Evolutionary conservation across 1,284 basidiomycete genomes (phyloP), one percentile per base, ranked within the genome.

Genomic region (Cryptococcus floricola): DNA sequence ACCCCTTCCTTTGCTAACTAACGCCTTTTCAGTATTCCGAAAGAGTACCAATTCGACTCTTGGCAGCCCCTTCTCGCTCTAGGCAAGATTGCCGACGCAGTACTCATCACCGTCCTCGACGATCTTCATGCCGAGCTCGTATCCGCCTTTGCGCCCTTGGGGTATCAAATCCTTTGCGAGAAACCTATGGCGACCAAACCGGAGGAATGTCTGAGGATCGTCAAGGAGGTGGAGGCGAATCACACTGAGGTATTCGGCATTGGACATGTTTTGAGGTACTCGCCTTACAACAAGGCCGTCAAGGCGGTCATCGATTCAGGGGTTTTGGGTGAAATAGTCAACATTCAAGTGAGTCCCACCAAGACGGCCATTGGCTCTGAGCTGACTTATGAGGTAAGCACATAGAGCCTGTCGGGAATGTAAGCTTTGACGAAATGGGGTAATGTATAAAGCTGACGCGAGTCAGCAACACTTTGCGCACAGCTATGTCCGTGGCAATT

Each of bases 131-230:
- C 82, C 37, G 84, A 87, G 60, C 85, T 89, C 12, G 83, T 86
- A 0, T 67, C 82, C 7, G 87, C 85, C 0, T 91, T 91, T 73
- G 84, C 85, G 1, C 81, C 80, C 53, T 87, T 88, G 67, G 88
- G 89, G 1, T 92, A 91, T 70, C 84, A 91, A 68, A 88, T 93
- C 55, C 80, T 93, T 28, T 91, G 89, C 71, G 89, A 93, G 80
- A 93, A 92, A 71, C 90, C 89, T 0, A 89, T 93, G 87, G 88
- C 89, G 1, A 91, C 88, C 2, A 82, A 72, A 52, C 68, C 88
- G 39, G 78, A 81, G 50, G 88, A 89, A 60, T 88, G 89, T 60
- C 73, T 91, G 50, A 80, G 78, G 68, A 91, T 92, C 80, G 85
- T 88, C 58, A 79, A 79, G 45, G 86, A 84, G 0, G 81, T 91